Percentiles rank a stretch among this genome's conserved stretches.
phyloP scores from a whole-genome alignment of 768 basidiomycete genomes.

The Favolaschia claudopus region DNA sequence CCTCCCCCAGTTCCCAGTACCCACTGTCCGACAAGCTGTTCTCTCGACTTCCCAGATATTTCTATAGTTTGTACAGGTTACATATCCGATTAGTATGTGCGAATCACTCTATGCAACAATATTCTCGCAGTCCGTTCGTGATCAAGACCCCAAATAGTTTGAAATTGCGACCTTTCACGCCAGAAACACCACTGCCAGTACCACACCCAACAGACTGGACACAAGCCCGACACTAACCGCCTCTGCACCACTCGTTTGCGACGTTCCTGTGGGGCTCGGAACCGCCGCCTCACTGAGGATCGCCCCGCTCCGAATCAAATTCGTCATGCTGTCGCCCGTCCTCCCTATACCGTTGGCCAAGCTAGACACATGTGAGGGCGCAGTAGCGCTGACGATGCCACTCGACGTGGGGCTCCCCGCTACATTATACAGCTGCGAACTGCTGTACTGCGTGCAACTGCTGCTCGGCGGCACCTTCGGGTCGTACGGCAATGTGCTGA shows the following conservation, averaged over 20 bases:
- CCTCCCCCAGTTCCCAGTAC: no score
- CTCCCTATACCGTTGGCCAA: no score
- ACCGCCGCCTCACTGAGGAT: no score
- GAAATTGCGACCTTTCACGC: no score
- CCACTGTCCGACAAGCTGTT: no score
- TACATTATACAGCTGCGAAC: constrained; percentile 39
- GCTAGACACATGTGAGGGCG: background rate
- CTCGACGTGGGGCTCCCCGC: constrained; percentile 7
- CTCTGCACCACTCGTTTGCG: constrained; percentile 7
- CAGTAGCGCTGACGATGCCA: background rate
- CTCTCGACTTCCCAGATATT: no score
- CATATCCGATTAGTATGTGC: no score
- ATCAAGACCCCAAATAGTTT: no score
- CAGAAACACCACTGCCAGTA: constrained; percentile 30
- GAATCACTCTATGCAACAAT: no score
- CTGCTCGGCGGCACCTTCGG: constrained; percentile 48
- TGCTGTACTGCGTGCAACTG: constrained; percentile 43
- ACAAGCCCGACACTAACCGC: background rate
- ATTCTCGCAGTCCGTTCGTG: no score
- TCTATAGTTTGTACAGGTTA: no score
- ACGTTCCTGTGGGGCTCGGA: no score
- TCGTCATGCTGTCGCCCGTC: background rate
- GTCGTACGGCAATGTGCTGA: constrained; percentile 50
- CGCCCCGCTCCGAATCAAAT: background rate
- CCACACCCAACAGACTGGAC: constrained; percentile 20